Base-by-base conservation (phyloP, 164 flowering plant species). In the Magnolia kwangsiensis region DNA sequence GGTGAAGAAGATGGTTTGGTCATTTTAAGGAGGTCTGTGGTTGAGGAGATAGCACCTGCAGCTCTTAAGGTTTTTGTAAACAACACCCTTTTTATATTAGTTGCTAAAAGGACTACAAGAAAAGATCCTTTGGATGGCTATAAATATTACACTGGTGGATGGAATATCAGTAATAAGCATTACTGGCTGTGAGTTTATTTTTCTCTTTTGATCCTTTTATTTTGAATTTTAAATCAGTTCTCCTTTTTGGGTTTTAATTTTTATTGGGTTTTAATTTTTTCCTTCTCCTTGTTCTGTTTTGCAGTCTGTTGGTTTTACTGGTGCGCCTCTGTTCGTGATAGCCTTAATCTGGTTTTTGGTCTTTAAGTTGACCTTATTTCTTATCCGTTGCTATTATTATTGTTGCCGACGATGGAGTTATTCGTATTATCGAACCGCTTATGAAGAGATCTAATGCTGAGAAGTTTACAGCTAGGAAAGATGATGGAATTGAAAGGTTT, bases 241-340 rank as follows among this genome's bases (percentile, higher is more conserved):
- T 58, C 24, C 20, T 31, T 50, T 67, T 24, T 72, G 70, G 59
- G 67, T 67, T 67, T 50, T 63, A 45, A 27, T 9, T 29, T 27
- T 27, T 1, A 31, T 27, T 67, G 64, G 76, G 51, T 65, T 77
- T 64, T 64, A 31, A 21, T 71, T 50, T 21, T 67, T 5, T 14
- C 37, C 27, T 37, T 10, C 50, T 23, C 21, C 5, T 24, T 67
- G 4, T 23, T 64, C 69, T 73, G 16, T 51, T 9, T 49, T 86
- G 84, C 92, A 96, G 98, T 96, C 99, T 74, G 97, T 92, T 24
- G 90, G 82, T 73, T 87, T n/a, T n/a, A n/a, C n/a, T n/a, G n/a
- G n/a, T n/a, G n/a, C n/a, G n/a, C n/a, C n/a, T n/a, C n/a, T n/a
- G n/a, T n/a, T n/a, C 85, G 72, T 83, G 68, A 79, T 93, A 65